phyloP scores from a whole-genome alignment of 495 filamentous ascomycete species.

The Entonaema liquescens region DNA sequence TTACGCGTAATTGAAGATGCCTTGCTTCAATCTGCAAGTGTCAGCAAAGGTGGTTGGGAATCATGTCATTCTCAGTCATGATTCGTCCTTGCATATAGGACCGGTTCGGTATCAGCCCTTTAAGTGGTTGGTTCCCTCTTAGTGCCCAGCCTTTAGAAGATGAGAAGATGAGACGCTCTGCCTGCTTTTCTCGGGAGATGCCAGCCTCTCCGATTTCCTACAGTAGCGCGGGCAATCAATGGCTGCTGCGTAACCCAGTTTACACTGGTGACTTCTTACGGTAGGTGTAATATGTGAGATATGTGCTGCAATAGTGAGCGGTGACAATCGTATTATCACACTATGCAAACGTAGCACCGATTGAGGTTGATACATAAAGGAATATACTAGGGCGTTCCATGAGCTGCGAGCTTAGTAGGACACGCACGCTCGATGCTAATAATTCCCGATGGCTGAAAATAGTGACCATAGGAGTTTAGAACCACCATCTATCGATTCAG shows the following conservation, averaged over 20 bases:
- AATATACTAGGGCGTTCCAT: conserved; percentile 27
- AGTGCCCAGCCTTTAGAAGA: conserved; percentile 29
- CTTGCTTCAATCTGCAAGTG: conserved; percentile 38
- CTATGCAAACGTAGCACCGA: conserved; percentile 26
- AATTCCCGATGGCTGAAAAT: conserved; percentile 26
- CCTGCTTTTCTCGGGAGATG: conserved; percentile 20
- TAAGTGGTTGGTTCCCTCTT: conserved; percentile 31
- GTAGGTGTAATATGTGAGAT: conserved; percentile 2
- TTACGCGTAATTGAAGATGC: conserved; percentile 42
- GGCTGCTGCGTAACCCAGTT: neutral
- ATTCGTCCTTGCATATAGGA: conserved; percentile 29
- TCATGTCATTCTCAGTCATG: conserved; percentile 23
- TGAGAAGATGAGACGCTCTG: conserved; percentile 14
- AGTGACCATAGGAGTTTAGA: neutral
- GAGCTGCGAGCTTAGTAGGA: too few species aligned
- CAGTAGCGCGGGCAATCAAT: conserved; percentile 2
- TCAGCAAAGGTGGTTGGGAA: conserved; percentile 37
- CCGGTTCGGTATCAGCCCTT: conserved; percentile 8
- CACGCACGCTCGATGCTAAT: neutral
- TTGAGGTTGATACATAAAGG: conserved; percentile 33
- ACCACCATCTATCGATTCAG: conserved; percentile 1
- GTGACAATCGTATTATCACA: conserved; percentile 18
- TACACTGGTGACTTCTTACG: conserved; percentile 3
- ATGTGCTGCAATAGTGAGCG: conserved; percentile 19
- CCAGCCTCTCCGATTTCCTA: conserved; percentile 35